phyloP scores from a whole-genome alignment of 208 protist genomes.

The Trypanosoma congolense region DNA sequence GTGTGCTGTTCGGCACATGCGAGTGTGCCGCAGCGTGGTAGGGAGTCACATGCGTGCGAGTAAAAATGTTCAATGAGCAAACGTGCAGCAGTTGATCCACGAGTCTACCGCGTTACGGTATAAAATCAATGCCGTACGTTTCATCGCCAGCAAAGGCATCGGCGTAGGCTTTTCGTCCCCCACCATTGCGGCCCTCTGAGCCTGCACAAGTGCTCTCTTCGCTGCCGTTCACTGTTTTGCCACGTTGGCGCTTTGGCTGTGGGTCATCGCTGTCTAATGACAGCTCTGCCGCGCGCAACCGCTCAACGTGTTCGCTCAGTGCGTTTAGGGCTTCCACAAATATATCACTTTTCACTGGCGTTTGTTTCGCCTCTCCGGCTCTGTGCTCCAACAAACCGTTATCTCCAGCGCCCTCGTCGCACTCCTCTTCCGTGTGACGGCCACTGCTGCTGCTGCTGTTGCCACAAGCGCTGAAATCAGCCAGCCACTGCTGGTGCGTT shows the following conservation, averaged over 20 bases:
- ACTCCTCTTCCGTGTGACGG: not conserved
- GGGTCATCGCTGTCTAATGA: conserved; percentile 26
- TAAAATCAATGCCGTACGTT: not conserved
- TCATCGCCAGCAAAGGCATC: conserved; percentile 12
- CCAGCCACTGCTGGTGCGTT: conserved; percentile 36
- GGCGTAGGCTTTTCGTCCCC: not conserved
- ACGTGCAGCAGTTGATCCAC: not conserved
- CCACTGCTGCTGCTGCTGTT: not conserved
- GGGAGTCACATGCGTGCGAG: not conserved
- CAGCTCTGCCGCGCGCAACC: conserved; percentile 28
- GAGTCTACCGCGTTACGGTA: not conserved
- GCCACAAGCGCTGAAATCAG: conserved; percentile 25
- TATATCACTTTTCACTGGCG: not conserved
- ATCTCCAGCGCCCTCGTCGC: not conserved
- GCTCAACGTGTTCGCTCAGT: conserved; percentile 31
- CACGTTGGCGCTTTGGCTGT: conserved; percentile 29
- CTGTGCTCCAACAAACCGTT: not conserved
- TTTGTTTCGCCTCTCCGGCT: not conserved
- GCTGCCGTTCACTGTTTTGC: conserved; percentile 7
- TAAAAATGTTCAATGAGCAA: not conserved
- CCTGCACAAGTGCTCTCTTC: not conserved
- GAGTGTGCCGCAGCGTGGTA: too few species aligned
- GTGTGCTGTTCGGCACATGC: too few species aligned
- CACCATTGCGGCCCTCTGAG: not conserved
- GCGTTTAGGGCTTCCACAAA: conserved; percentile 16